phyloP scores from a whole-genome alignment of 2,329 filamentous ascomycete species.

The Hypoxylon sp. region DNA sequence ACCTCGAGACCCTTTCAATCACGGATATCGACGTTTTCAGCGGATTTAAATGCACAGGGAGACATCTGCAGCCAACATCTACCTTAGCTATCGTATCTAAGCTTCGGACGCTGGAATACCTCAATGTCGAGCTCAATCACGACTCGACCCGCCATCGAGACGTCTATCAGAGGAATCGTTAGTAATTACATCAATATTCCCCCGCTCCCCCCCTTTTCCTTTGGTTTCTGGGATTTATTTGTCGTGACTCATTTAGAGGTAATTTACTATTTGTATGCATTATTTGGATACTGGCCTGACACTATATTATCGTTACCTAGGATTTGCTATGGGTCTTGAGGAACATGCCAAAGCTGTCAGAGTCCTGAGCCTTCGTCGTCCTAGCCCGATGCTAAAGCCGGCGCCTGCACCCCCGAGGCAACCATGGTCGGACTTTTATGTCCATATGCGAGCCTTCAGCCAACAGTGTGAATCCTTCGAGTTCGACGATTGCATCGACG shows the following conservation, averaged over 20 bases:
- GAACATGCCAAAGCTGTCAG: slow-evolving; percentile 26
- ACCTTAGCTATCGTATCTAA: slow-evolving; percentile 37
- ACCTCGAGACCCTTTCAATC: slow-evolving; percentile 38
- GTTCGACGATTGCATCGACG: slow-evolving; percentile 46
- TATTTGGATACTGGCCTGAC: slow-evolving; percentile 13
- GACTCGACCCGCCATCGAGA: slow-evolving; percentile 39
- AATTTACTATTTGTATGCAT: neutral
- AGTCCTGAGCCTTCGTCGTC: slow-evolving; percentile 36
- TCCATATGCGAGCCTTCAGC: slow-evolving; percentile 34
- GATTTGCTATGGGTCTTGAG: slow-evolving; percentile 36
- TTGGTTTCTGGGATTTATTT: neutral
- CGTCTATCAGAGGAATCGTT: slow-evolving; percentile 40
- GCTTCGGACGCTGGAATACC: slow-evolving; percentile 36
- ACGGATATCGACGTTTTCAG: slow-evolving; percentile 36
- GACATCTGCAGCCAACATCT: slow-evolving; percentile 40
- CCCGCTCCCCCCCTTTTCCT: neutral
- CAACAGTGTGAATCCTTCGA: slow-evolving; percentile 45
- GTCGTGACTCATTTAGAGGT: neutral
- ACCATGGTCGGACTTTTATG: slow-evolving; percentile 42
- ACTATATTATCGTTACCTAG: slow-evolving; percentile 7
- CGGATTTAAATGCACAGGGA: slow-evolving; percentile 37
- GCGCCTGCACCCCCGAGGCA: slow-evolving; percentile 27
- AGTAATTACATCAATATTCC: slow-evolving; percentile 18
- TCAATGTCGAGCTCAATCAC: slow-evolving; percentile 44
- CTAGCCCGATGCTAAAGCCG: slow-evolving; percentile 33